Conservation (phyloP, 2,329 filamentous ascomycete species). For the Neonectria hederae region DNA sequence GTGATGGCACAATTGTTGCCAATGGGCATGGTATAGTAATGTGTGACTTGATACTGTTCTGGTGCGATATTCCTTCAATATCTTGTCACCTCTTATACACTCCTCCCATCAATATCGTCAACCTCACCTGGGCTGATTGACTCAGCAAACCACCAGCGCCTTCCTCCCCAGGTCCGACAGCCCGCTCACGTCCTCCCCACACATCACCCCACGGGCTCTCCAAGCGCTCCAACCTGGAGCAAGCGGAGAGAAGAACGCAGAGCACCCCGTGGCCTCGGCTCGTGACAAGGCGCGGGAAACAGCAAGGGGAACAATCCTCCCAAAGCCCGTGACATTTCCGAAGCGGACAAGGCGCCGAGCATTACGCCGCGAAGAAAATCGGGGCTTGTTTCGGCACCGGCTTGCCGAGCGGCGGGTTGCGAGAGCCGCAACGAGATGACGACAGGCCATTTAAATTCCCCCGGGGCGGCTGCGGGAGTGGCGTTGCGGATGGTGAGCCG, state of each 20-base stretch:
- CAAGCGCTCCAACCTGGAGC: constrained; percentile 16
- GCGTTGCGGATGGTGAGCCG: background rate
- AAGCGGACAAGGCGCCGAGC: background rate
- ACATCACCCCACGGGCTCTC: constrained; percentile 17
- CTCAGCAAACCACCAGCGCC: background rate
- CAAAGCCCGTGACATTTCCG: constrained; percentile 5
- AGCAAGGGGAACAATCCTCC: background rate
- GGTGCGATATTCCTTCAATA: background rate
- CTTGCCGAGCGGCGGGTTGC: background rate
- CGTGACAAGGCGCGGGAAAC: background rate
- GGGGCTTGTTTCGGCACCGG: background rate
- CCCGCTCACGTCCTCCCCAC: background rate
- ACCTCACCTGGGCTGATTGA: background rate
- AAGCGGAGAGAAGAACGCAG: constrained; percentile 1
- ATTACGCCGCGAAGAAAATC: background rate
- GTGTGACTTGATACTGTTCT: background rate
- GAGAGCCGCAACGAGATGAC: background rate
- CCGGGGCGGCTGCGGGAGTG: background rate
- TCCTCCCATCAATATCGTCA: background rate
- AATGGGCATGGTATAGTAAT: background rate
- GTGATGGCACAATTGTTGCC: background rate
- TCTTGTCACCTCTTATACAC: background rate
- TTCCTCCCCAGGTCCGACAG: background rate
- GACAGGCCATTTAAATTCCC: background rate
- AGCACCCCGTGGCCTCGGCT: constrained; percentile 8